Base-by-base conservation (phyloP, 352 stramenopile species). In the Elongisporangium prolatum region DNA sequence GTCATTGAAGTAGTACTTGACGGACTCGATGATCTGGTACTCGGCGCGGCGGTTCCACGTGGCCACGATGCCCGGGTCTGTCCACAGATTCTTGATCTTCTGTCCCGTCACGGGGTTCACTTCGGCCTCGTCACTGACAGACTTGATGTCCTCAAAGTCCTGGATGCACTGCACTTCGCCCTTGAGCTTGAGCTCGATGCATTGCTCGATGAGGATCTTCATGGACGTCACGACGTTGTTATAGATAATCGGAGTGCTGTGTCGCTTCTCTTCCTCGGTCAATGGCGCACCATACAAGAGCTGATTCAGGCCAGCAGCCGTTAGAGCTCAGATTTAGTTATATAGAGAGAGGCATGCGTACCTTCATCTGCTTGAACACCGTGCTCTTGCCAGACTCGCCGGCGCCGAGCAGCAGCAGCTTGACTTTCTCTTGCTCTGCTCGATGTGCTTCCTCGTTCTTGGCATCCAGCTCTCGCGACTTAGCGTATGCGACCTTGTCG, bases 1-100 rank as follows among this genome's bases (percentile, higher is more conserved):
- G 63, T 98, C 86, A 60, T 97, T 95, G 72, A 99, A 98, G 73
- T 98, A 99, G 68, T 97, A 98, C 68, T 98, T 97, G 59, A 98
- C 90, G 49, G 94, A 98, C 65, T 98, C 96, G 63, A 98, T 91
- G 67, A 98, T 97, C 82, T 99, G 95, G 68, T 97, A 98, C 59
- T 97, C 78, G 18, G 86, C 75, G 65, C 95, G 83, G 57, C 96
- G 95, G 61, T 80, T 91, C 91, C 92, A 98, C 13, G 86, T 93
- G 59, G 77, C 74, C 47, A 96, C 73, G 24, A 98, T 89, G 49
- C 89, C 93, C 1, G 89, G 86, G 74, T 98, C 93, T 6, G 54
- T 66, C 91, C 95, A 98, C n/a, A 98, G 65, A 52, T 89, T 93
- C 72, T 98, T 98, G 63, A 98, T 90, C 56, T 96, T 96, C 52